phyloP scores from a whole-genome alignment of 352 stramenopile genomes.

The Phytophthora podocarpi region DNA sequence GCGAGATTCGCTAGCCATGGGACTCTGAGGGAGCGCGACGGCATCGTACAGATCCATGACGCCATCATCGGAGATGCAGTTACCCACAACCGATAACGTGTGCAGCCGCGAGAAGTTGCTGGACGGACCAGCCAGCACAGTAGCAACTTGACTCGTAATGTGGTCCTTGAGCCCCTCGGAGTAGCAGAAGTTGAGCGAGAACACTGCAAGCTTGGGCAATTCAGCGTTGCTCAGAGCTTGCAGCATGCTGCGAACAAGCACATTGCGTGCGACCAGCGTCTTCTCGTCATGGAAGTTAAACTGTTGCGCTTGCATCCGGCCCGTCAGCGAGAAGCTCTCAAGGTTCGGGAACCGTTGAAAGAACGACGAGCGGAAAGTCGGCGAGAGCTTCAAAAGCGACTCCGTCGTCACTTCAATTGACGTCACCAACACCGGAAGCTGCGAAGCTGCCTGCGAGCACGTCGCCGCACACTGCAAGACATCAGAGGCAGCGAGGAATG shows the following conservation, averaged over 20 bases:
- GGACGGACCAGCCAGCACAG: constrained; percentile 30
- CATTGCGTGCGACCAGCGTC: constrained; percentile 41
- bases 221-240: constrained; percentile 25
- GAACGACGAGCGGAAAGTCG: constrained; percentile 23
- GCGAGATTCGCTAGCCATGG: neutral
- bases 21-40: constrained; percentile 16
- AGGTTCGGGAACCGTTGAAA: constrained; percentile 51
- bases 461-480: constrained; percentile 44
- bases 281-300: constrained; percentile 57
- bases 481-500: constrained; percentile 43
- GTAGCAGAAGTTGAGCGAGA: constrained; percentile 53
- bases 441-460: constrained; percentile 29
- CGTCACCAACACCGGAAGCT: constrained; percentile 47
- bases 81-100: constrained; percentile 47
- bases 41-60: constrained; percentile 44
- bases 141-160: constrained; percentile 47
- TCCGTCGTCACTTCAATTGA: constrained; percentile 36
- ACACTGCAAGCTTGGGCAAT: constrained; percentile 34
- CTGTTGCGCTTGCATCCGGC: constrained; percentile 35
- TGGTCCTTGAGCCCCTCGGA: constrained; percentile 56
- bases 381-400: constrained; percentile 28
- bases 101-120: constrained; percentile 40
- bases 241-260: constrained; percentile 44
- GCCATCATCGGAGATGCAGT: constrained; percentile 64
- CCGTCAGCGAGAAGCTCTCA: constrained; percentile 40